phyloP scores from a whole-genome alignment of 2,329 filamentous ascomycete species.

The Fusarium albidum region DNA sequence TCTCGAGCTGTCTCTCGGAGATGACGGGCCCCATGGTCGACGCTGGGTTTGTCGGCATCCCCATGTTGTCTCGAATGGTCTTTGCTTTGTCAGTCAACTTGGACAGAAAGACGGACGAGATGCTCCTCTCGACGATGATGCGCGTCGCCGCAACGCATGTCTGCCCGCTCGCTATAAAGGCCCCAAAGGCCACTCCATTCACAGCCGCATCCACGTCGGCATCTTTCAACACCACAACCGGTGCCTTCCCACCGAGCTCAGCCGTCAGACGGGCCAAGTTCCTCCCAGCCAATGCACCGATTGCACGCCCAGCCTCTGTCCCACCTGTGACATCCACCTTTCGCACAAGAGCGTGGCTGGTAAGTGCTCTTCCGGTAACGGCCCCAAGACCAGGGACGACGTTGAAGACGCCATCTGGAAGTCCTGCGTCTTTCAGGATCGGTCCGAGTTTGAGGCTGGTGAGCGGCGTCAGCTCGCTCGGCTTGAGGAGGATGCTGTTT shows the following conservation, averaged over 20 bases:
- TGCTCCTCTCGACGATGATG: conserved; percentile 74
- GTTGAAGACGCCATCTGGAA: conserved; percentile 75
- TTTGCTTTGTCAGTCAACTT: conserved; percentile 70
- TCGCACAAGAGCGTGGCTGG: conserved; percentile 59
- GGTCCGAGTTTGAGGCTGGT: conserved; percentile 66
- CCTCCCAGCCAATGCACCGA: conserved; percentile 70
- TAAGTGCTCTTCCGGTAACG: conserved; percentile 61
- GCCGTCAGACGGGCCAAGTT: conserved; percentile 76
- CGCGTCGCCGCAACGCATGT: conserved; percentile 75
- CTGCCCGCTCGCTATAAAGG: conserved; percentile 64
- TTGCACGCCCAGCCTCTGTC: conserved; percentile 73
- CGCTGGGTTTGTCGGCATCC: conserved; percentile 61
- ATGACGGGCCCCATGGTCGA: conserved; percentile 73
- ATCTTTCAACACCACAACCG: conserved; percentile 71
- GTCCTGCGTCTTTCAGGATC: conserved; percentile 71
- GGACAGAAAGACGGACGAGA: conserved; percentile 71
- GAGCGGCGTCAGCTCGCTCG: conserved; percentile 69
- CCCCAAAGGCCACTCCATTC: conserved; percentile 71
- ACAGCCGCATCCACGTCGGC: conserved; percentile 72
- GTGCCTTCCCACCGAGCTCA: conserved; percentile 76
- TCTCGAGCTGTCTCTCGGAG: conserved; percentile 67
- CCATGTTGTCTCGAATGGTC: conserved; percentile 63
- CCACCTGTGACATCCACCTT: conserved; percentile 81
- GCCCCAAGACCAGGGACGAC: conserved; percentile 64
- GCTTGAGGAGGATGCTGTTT: conserved; percentile 68